Evolutionary conservation across 1,284 basidiomycete genomes (phyloP).

Genomic region (Leccinum fuscescens): DNA sequence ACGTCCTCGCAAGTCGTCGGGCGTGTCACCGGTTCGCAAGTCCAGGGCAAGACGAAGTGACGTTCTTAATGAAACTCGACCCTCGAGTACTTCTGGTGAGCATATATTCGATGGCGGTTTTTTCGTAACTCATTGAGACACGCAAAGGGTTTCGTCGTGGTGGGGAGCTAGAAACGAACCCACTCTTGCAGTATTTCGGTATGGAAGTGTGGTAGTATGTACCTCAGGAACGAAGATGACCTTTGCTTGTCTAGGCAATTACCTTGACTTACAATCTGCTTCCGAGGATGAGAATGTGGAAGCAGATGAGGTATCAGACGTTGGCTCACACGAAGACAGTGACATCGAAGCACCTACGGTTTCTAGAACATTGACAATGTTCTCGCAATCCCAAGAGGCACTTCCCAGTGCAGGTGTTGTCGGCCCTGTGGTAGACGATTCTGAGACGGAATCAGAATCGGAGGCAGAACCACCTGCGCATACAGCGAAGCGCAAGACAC

Average conservation of each 20-base stretch:
- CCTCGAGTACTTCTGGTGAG: slow-evolving; percentile 17
- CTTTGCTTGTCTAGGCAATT: slow-evolving; percentile 25
- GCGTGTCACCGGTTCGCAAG: slow-evolving; percentile 17
- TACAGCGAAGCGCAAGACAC: slow-evolving; percentile 27
- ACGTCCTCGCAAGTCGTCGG: slow-evolving; percentile 14
- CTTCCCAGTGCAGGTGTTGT: background rate
- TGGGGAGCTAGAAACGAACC: slow-evolving; percentile 23
- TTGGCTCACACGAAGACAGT: slow-evolving; percentile 13
- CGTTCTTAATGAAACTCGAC: slow-evolving; percentile 1
- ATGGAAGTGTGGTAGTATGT: background rate
- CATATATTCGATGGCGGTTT: background rate
- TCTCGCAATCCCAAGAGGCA: slow-evolving; percentile 11
- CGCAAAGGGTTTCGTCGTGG: slow-evolving; percentile 4
- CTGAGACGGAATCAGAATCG: slow-evolving; percentile 47
- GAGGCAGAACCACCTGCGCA: slow-evolving; percentile 21
- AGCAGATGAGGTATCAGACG: slow-evolving; percentile 31
- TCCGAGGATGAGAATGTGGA: slow-evolving; percentile 46
- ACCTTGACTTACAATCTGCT: slow-evolving; percentile 45
- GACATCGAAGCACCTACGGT: slow-evolving; percentile 25
- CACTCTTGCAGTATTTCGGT: slow-evolving; percentile 32
- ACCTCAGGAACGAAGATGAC: background rate
- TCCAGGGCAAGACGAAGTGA: slow-evolving; percentile 12
- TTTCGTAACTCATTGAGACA: background rate
- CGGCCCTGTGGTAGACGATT: slow-evolving; percentile 27
- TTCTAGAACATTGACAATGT: slow-evolving; percentile 27